Base-by-base conservation (phyloP, 371 early-diverging fungal genomes). In the Mortierella sp. region DNA sequence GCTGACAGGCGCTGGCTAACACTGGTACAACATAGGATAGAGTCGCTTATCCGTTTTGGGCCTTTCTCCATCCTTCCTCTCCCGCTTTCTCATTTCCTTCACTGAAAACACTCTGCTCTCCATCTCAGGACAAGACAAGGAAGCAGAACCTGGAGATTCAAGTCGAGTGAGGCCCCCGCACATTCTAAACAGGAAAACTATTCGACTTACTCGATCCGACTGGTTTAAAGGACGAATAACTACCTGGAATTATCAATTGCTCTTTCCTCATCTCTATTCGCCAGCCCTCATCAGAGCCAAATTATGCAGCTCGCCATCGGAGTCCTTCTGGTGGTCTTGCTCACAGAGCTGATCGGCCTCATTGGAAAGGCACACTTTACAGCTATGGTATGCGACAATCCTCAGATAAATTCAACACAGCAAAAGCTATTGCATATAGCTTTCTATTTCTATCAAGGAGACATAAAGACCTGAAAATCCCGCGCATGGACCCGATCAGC, bases 341-440 rank as follows among this genome's bases (percentile, higher is more conserved):
- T 86, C 37, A 84, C 90, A 64, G 90, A 90, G 81, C 83, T 87
- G 60, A 85, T 90, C 54, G 71, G 85, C 51, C 85, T 86, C 51
- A 75, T 89, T 35, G 90, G 90, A 0, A 88, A 88, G 69, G 83
- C 87, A 31, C 86, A 88, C 66, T 77, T 88, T 61, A 86, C 90
- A 47, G 76, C 85, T 43, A 54, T 83, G 69, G 90, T 89, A 85
- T 71, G 29, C n/a, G 31, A 58, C 65, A 28, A 23, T 40, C 34
- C 47, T 54, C 15, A 31, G 29, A 54, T 54, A 54, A 29, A 7
- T 29, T 13, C 26, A 54, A 15, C 10, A 54, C 13, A 26, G 29
- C 29, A 28, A 10, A 15, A 15, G 57, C 31, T 34, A 13, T 8
- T 57, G 57, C 34, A 22, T 28, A 35, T 43, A 28, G 23, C 26